Conservation (phyloP, 2,329 filamentous ascomycete genomes). For the Exophiala sideris region DNA sequence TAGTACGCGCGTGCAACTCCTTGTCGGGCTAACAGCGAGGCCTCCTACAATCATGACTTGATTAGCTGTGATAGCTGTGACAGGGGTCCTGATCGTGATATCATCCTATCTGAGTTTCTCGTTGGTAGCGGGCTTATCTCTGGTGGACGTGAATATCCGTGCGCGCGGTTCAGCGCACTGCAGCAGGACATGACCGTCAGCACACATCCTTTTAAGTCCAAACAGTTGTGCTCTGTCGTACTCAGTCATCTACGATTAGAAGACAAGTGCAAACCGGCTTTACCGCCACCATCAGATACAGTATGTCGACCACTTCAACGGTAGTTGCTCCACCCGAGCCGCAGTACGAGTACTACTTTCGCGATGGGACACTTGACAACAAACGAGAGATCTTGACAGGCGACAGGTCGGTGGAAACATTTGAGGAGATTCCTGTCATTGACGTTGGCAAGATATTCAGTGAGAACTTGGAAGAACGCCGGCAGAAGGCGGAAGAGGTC, state of each 20-base stretch:
- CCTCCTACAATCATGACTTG: neutral
- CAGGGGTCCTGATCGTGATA: neutral
- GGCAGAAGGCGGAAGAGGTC: constrained; percentile 35
- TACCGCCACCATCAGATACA: neutral
- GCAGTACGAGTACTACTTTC: constrained; percentile 10
- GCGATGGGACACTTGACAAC: constrained; percentile 7
- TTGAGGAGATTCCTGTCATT: constrained; percentile 17
- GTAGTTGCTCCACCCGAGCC: neutral
- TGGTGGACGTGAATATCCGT: neutral
- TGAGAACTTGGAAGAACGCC: constrained; percentile 5
- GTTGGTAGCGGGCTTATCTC: neutral
- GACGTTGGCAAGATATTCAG: constrained; percentile 17
- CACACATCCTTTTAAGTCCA: neutral
- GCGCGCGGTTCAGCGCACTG: neutral
- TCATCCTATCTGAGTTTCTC: neutral
- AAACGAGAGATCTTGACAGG: constrained; percentile 5
- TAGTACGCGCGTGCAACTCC: neutral
- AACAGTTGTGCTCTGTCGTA: too few species aligned
- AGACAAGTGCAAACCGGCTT: too few species aligned
- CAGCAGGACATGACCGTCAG: neutral
- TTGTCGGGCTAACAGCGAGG: neutral
- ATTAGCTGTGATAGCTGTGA: neutral
- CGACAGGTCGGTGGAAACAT: constrained; percentile 6
- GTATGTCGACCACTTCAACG: constrained; percentile 11
- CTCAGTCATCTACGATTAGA: too few species aligned